Percentiles rank a stretch among this genome's conserved stretches.
Conservation (phyloP, 192 early-diverging fungal genomes). For the Coemansia sp. region DNA sequence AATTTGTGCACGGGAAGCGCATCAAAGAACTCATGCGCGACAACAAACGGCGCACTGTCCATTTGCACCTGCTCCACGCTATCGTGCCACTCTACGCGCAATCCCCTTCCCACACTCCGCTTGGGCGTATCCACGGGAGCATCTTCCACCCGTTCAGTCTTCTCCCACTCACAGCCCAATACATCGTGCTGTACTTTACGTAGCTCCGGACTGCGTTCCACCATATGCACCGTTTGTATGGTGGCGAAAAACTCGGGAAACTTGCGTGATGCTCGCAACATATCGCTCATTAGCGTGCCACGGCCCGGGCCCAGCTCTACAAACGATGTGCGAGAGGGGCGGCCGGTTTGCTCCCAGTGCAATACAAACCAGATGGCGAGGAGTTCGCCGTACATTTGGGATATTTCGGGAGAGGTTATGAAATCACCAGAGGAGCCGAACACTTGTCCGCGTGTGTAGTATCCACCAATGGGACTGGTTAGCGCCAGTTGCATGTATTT, state of each 20-base stretch:
- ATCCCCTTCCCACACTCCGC: slow-evolving; percentile 8
- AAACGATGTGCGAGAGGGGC: slow-evolving; percentile 58
- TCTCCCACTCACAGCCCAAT: slow-evolving; percentile 37
- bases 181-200: slow-evolving; percentile 62
- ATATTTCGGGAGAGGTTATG: slow-evolving; percentile 95
- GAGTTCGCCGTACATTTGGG: slow-evolving; percentile 97
- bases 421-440: slow-evolving; percentile 93
- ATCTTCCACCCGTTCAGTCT: slow-evolving; percentile 12
- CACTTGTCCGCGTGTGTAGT: slow-evolving; percentile 90
- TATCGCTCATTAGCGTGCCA: slow-evolving; percentile 92
- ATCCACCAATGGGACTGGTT: slow-evolving; percentile 85
- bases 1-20: slow-evolving; percentile 85
- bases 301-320: slow-evolving; percentile 90
- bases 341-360: slow-evolving; percentile 72
- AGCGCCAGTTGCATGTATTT: slow-evolving; percentile 89
- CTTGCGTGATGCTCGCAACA: slow-evolving; percentile 71
- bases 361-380: slow-evolving; percentile 87
- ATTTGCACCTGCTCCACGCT: slow-evolving; percentile 55
- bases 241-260: slow-evolving; percentile 67
- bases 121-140: slow-evolving; percentile 8
- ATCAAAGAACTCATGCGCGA: slow-evolving; percentile 98
- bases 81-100: slow-evolving; percentile 64
- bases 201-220: slow-evolving; percentile 83
- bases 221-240: slow-evolving; percentile 70
- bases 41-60: slow-evolving; percentile 63